These are phyloP conservation scores for Alternaria longipes DNA, from an alignment of 2,329 filamentous ascomycete genomes.

Conservation along the genomic window DNA sequence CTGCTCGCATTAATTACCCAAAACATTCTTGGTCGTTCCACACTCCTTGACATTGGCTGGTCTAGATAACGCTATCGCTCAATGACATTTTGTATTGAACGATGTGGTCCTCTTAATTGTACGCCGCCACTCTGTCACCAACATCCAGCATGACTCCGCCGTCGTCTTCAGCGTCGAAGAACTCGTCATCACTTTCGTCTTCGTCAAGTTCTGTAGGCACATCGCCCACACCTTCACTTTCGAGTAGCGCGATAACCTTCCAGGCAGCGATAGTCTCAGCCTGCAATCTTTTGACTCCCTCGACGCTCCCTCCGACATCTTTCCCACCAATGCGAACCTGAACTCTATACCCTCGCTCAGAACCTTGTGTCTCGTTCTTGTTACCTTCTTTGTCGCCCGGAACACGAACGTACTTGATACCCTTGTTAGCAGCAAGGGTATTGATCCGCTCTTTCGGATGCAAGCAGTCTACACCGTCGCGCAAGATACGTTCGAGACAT, in stretches of 20 bases:
- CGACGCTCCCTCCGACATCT: slow-evolving; percentile 45
- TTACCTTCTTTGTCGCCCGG: slow-evolving; percentile 21
- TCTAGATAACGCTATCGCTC: neutral
- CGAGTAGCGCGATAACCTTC: slow-evolving; percentile 38
- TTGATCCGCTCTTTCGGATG: slow-evolving; percentile 76
- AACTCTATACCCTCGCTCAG: slow-evolving; percentile 36
- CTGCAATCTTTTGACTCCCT: slow-evolving; percentile 47
- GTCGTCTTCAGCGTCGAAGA: slow-evolving; percentile 29
- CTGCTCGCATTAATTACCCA: neutral
- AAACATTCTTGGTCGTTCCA: neutral
- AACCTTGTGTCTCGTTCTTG: neutral
- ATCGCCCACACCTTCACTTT: slow-evolving; percentile 8
- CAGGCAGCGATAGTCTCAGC: slow-evolving; percentile 53
- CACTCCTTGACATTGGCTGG: neutral
- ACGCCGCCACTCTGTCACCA: neutral
- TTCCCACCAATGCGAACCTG: slow-evolving; percentile 48
- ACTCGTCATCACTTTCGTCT: slow-evolving; percentile 19
- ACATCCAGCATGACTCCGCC: slow-evolving; percentile 17
- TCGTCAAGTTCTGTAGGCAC: slow-evolving; percentile 3
- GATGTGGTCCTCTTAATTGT: neutral
- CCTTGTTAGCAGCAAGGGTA: slow-evolving; percentile 61
- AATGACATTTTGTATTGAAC: neutral
- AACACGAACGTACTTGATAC: slow-evolving; percentile 62
- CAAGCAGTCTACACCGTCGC: slow-evolving; percentile 60
- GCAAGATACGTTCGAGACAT: slow-evolving; percentile 69